A percentile compares a stretch with the other conserved stretches of the same genome.
phyloP scores from a whole-genome alignment of 2,329 filamentous ascomycete genomes.

The Lomentospora prolificans region DNA sequence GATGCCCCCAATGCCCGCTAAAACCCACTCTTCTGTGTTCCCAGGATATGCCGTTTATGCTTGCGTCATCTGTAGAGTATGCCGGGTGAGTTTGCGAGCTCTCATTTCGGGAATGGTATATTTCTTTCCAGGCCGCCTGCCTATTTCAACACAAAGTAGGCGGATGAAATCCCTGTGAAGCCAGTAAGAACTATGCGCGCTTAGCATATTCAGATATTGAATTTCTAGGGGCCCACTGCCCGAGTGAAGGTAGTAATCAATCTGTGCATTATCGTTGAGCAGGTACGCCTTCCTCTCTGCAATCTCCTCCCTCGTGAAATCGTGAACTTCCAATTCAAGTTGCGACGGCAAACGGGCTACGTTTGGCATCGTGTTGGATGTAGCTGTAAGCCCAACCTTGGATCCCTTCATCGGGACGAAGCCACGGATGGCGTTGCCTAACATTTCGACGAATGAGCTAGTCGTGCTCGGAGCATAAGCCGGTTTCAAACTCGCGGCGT shows the following conservation, averaged over 20 bases:
- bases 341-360: slow-evolving; percentile 46
- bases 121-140: slow-evolving; percentile 58
- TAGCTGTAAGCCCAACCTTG: background rate
- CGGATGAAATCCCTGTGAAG: slow-evolving; percentile 76
- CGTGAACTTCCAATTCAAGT: slow-evolving; percentile 89
- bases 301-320: slow-evolving; percentile 86
- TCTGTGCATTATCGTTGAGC: slow-evolving; percentile 92
- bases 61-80: no score
- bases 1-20: background rate
- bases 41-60: no score
- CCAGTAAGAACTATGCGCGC: slow-evolving; percentile 95
- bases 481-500: slow-evolving; percentile 65
- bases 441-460: slow-evolving; percentile 52
- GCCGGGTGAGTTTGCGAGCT: slow-evolving; percentile 43
- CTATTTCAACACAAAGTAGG: slow-evolving; percentile 81
- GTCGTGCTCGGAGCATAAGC: slow-evolving; percentile 70
- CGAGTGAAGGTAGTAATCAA: slow-evolving; percentile 80
- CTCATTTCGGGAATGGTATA: slow-evolving; percentile 48
- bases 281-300: slow-evolving; percentile 81
- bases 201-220: slow-evolving; percentile 94
- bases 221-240: slow-evolving; percentile 84
- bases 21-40: no score
- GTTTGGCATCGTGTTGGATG: slow-evolving; percentile 18
- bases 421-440: slow-evolving; percentile 53
- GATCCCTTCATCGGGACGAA: slow-evolving; percentile 38